Base-by-base conservation (phyloP, 768 basidiomycete species). In the Tephrocybe sp. region DNA sequence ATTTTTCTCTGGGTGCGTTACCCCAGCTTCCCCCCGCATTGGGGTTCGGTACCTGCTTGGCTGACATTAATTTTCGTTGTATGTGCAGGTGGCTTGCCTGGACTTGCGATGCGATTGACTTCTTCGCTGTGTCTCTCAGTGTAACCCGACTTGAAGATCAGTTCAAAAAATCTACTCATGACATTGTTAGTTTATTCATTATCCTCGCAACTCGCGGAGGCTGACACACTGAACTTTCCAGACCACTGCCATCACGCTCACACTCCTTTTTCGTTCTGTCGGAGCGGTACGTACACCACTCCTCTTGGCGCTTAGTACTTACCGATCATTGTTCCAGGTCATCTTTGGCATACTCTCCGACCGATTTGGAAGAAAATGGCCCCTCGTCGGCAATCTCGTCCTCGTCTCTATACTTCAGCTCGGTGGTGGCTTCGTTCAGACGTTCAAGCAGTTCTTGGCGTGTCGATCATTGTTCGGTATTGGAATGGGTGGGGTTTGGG, bases 291-390 rank as follows among this genome's bases (percentile, higher is more conserved):
- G 43, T 11, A 16, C 47, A 21, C 16, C 31, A 15, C 18, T 34
- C 43, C 70, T 48, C n/a, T 21, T 5, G 42, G 18, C 22, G 26
- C 11, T 32, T 7, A 22, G 16, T 13, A 16, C 16, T 46, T 40
- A 31, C 16, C 4, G 21, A 19, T 6, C 21, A 8, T 3, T 18
- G 44, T 39, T 41, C 25, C 51, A 76, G 74, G 58, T 92, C 41
- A 70, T 93, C 57, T 94, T 96, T 56, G 93, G 92, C 38, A 64
- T 93, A 35, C 58, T 87, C n/a, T 89, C 88, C 1, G 95, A 97
- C 64, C 82, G 95, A 3, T 96, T 75, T 64, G 95, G 95, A 4
- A 80, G 95, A 24, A 96, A 95, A 75, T 98, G 93, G 93, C 93
- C 93, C 4, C 75, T 95, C 4, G 82, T 96, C 24, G 55, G 59